These are phyloP conservation scores for Fusarium concolor DNA, from an alignment of 2,329 filamentous ascomycete genomes.

Conservation along the genomic window DNA sequence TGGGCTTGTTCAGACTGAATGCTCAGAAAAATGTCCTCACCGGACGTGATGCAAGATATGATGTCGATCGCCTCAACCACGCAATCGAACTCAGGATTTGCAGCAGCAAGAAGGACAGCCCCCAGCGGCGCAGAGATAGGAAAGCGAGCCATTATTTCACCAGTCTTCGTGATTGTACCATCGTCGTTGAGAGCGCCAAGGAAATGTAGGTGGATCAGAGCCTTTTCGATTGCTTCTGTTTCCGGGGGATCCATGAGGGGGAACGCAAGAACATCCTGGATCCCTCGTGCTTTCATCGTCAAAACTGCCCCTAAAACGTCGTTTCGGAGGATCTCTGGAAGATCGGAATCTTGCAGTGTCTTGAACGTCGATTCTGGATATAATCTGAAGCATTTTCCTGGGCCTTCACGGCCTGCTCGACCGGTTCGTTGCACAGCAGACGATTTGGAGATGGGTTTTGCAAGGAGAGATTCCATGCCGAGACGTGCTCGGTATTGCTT, in stretches of 20 bases:
- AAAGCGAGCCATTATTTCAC: conserved; percentile 82
- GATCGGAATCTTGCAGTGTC: conserved; percentile 76
- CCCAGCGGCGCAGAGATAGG: conserved; percentile 86
- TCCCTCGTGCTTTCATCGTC: conserved; percentile 92
- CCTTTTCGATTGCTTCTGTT: conserved; percentile 81
- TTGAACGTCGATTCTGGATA: conserved; percentile 86
- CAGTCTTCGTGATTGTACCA: conserved; percentile 78
- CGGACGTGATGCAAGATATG: conserved; percentile 72
- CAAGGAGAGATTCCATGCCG: conserved; percentile 89
- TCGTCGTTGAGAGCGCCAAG: conserved; percentile 80
- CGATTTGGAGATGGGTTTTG: conserved; percentile 91
- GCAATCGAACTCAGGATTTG: conserved; percentile 76
- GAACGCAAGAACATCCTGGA: conserved; percentile 84
- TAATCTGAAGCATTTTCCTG: conserved; percentile 88
- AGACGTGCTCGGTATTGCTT: conserved; percentile 89
- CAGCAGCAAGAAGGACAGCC: conserved; percentile 84
- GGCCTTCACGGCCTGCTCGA: conserved; percentile 90
- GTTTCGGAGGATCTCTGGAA: conserved; percentile 90
- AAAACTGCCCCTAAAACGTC: conserved; percentile 88
- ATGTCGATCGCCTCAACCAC: conserved; percentile 88
- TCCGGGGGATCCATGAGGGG: conserved; percentile 87
- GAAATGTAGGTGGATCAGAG: conserved; percentile 81
- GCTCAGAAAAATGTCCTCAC: conserved; percentile 72
- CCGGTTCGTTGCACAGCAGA: conserved; percentile 92
- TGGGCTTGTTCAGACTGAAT: conserved; percentile 67